Conservation (phyloP, 345 rosid genomes). For the Lenwebbia sp. region DNA sequence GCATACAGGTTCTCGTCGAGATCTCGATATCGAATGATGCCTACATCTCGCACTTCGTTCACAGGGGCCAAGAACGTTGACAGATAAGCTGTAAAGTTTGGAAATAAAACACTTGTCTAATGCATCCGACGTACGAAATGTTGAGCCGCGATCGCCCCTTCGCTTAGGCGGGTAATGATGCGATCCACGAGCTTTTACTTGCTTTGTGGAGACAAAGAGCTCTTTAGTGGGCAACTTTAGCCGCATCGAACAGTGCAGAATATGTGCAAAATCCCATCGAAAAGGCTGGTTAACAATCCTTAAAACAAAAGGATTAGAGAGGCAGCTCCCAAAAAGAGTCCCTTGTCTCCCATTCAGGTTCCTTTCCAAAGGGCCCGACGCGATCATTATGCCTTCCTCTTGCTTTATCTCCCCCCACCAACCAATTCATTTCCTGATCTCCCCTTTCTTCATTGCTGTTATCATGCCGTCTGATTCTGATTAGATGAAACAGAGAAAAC, state of each 20-base stretch:
- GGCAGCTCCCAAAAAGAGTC: background rate
- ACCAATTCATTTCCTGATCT: conserved; percentile 2
- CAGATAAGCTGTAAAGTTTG: background rate
- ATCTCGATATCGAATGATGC: no score
- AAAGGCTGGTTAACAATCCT: background rate
- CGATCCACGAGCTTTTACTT: conserved; percentile 17
- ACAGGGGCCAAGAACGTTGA: background rate
- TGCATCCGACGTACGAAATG: background rate
- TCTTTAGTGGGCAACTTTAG: background rate
- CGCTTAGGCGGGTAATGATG: conserved; percentile 16
- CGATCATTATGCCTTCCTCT: conserved; percentile 12
- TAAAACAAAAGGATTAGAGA: background rate
- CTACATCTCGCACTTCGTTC: background rate
- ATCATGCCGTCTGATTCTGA: background rate
- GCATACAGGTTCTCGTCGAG: background rate
- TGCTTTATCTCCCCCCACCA: conserved; percentile 1
- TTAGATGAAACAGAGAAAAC: background rate
- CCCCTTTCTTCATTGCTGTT: conserved; percentile 7
- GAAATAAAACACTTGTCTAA: background rate
- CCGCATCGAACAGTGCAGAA: background rate
- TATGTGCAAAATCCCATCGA: background rate
- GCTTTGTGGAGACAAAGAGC: conserved; percentile 18
- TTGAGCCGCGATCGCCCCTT: background rate
- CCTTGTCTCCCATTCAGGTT: conserved; percentile 38
- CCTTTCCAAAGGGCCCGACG: conserved; percentile 16